A percentile compares a stretch with the other conserved stretches of the same genome.
phyloP scores from a whole-genome alignment of 805 yeast genomes.

The Cyberlindnera mycetangii region DNA sequence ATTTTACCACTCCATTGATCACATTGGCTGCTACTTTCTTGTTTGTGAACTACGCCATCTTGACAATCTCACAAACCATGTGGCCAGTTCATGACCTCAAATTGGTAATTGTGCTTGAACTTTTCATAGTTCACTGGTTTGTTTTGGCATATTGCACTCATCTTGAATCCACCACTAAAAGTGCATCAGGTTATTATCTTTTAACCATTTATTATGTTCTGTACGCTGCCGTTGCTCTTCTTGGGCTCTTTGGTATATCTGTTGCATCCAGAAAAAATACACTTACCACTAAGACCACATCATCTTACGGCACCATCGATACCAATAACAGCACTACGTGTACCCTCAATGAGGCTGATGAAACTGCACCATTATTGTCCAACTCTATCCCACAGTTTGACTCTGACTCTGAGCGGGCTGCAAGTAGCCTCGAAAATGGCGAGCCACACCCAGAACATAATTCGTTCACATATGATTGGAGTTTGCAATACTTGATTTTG shows the following conservation, averaged over 20 bases:
- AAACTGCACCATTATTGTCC: slow-evolving; percentile 34
- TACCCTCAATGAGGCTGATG: slow-evolving; percentile 17
- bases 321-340: background rate
- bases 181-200: slow-evolving; percentile 46
- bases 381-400: slow-evolving; percentile 19
- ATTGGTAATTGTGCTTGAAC: slow-evolving; percentile 52
- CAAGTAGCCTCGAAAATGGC: slow-evolving; percentile 2
- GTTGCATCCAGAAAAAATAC: slow-evolving; percentile 29
- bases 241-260: slow-evolving; percentile 46
- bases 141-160: slow-evolving; percentile 49
- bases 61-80: slow-evolving; percentile 38
- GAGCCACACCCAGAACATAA: slow-evolving; percentile 24
- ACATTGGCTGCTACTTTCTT: slow-evolving; percentile 47
- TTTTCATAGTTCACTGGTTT: slow-evolving; percentile 57
- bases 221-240: slow-evolving; percentile 43
- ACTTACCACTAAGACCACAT: background rate
- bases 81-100: slow-evolving; percentile 59
- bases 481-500: slow-evolving; percentile 62
- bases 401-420: slow-evolving; percentile 14
- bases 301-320: slow-evolving; percentile 16
- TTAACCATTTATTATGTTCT: slow-evolving; percentile 44
- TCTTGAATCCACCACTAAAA: slow-evolving; percentile 41
- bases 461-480: slow-evolving; percentile 75
- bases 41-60: slow-evolving; percentile 51
- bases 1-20: slow-evolving; percentile 47